Evolutionary conservation across 2,329 filamentous ascomycete genomes (phyloP).

Genomic region (Fonsecaea multimorphosa): DNA sequence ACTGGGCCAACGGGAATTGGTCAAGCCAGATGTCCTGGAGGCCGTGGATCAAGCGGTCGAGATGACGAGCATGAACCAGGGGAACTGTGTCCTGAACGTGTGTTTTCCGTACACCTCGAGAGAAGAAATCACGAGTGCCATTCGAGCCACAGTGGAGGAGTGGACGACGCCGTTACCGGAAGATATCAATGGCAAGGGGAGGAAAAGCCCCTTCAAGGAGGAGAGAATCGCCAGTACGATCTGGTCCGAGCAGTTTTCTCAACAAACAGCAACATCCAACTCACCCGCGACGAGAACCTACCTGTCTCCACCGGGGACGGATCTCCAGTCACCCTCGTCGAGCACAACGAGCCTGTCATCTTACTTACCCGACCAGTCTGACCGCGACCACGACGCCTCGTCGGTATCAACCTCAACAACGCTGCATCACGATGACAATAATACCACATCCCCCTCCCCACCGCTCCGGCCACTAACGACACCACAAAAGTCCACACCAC

Average conservation of each 20-base stretch:
- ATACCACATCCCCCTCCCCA: slow-evolving; percentile 10
- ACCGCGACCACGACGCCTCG: slow-evolving; percentile 28
- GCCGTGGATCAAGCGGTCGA: slow-evolving; percentile 86
- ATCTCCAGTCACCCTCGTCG: slow-evolving; percentile 32
- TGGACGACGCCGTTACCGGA: slow-evolving; percentile 74
- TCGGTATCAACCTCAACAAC: slow-evolving; percentile 29
- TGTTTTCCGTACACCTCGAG: slow-evolving; percentile 98
- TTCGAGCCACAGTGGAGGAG: slow-evolving; percentile 84
- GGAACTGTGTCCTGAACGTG: slow-evolving; percentile 81
- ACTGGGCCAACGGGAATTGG: slow-evolving; percentile 80
- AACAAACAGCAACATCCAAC: slow-evolving; percentile 13
- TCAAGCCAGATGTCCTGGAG: slow-evolving; percentile 85
- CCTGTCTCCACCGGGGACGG: slow-evolving; percentile 44
- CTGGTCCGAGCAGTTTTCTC: slow-evolving; percentile 67
- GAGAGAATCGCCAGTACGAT: slow-evolving; percentile 87
- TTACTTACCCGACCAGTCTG: slow-evolving; percentile 29
- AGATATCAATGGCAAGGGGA: slow-evolving; percentile 45
- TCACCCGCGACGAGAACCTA: slow-evolving; percentile 39
- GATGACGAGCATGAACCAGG: slow-evolving; percentile 80
- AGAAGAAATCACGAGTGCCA: slow-evolving; percentile 90
- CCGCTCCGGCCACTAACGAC: background rate
- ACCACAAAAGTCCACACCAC: slow-evolving; percentile 4
- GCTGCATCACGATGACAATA: slow-evolving; percentile 24
- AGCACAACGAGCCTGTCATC: slow-evolving; percentile 39
- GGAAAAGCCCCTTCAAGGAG: slow-evolving; percentile 79